Percentiles rank a stretch among this genome's conserved stretches.
These are phyloP conservation scores for Lachnellula occidentalis DNA, from an alignment of 2,329 filamentous ascomycete genomes.

Conservation along the genomic window DNA sequence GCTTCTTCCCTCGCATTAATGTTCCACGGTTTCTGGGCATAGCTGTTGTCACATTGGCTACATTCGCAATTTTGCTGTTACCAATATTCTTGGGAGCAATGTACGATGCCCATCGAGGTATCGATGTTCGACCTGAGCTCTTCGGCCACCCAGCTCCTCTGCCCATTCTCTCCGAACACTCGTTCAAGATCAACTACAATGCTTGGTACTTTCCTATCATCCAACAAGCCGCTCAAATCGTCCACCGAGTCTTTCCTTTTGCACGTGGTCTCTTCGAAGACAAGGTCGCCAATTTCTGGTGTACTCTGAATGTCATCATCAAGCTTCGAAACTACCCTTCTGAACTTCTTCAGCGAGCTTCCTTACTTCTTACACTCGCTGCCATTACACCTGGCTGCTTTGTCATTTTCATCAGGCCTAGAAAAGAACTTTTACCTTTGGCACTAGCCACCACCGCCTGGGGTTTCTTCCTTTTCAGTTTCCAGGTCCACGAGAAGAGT, in stretches of 20 bases:
- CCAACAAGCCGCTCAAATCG: constrained; percentile 73
- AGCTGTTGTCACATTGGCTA: constrained; percentile 62
- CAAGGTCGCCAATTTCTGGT: constrained; percentile 99
- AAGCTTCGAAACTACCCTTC: constrained; percentile 75
- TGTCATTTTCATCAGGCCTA: constrained; percentile 73
- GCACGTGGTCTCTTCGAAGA: constrained; percentile 95
- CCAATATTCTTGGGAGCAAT: constrained; percentile 70
- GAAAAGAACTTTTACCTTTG: constrained; percentile 69
- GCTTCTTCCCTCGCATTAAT: constrained; percentile 69
- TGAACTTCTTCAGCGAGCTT: constrained; percentile 67
- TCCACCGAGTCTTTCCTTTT: constrained; percentile 95
- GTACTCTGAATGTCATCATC: constrained; percentile 79
- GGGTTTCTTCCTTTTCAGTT: constrained; percentile 97
- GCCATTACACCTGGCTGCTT: constrained; percentile 75
- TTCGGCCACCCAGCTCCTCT: constrained; percentile 56
- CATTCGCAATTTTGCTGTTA: constrained; percentile 70
- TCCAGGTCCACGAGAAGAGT: constrained; percentile 98
- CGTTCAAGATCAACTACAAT: constrained; percentile 53
- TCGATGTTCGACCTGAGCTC: constrained; percentile 51
- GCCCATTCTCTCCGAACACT: constrained; percentile 54
- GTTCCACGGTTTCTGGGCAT: constrained; percentile 67
- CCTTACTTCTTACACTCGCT: constrained; percentile 67
- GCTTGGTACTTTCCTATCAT: constrained; percentile 69
- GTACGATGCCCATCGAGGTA: constrained; percentile 61
- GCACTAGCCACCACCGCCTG: constrained; percentile 81